Evolutionary conservation across 768 basidiomycete species (phyloP).

Genomic region (Tricholoma saponaceum): DNA sequence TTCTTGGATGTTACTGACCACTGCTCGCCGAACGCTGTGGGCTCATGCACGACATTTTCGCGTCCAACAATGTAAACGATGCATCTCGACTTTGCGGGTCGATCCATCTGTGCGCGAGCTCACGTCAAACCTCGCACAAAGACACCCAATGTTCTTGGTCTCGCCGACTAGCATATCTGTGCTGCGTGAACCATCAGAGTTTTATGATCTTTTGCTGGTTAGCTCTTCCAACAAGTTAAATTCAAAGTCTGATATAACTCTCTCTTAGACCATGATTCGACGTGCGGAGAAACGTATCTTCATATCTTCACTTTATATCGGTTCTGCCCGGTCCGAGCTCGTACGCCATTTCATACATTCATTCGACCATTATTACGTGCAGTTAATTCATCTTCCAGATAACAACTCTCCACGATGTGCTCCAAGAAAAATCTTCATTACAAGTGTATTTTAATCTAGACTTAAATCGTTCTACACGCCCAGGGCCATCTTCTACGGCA

Average conservation of each 20-base stretch:
- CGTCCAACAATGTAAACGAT: slow-evolving; percentile 11
- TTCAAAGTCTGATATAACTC: neutral
- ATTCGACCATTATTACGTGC: neutral
- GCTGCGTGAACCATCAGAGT: slow-evolving; percentile 53
- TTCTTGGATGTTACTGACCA: neutral
- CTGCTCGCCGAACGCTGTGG: slow-evolving; percentile 1
- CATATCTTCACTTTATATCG: slow-evolving; percentile 88
- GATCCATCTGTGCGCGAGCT: slow-evolving; percentile 35
- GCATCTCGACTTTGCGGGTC: slow-evolving; percentile 20
- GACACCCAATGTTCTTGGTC: slow-evolving; percentile 47
- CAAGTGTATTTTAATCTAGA: slow-evolving; percentile 75
- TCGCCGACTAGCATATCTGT: slow-evolving; percentile 46
- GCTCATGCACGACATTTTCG: neutral
- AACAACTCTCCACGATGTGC: slow-evolving; percentile 54
- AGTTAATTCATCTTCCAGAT: slow-evolving; percentile 46
- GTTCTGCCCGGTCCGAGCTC: slow-evolving; percentile 71
- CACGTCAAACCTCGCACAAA: slow-evolving; percentile 27
- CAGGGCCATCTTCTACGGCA: slow-evolving; percentile 65
- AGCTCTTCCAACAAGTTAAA: slow-evolving; percentile 15
- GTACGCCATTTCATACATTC: slow-evolving; percentile 41
- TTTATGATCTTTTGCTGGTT: slow-evolving; percentile 51
- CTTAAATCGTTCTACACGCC: slow-evolving; percentile 73
- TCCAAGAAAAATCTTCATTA: slow-evolving; percentile 56
- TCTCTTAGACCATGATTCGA: slow-evolving; percentile 63
- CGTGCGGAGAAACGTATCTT: slow-evolving; percentile 80